phyloP scores from a whole-genome alignment of 2,329 filamentous ascomycete genomes.

The Fusarium sublunatum region DNA sequence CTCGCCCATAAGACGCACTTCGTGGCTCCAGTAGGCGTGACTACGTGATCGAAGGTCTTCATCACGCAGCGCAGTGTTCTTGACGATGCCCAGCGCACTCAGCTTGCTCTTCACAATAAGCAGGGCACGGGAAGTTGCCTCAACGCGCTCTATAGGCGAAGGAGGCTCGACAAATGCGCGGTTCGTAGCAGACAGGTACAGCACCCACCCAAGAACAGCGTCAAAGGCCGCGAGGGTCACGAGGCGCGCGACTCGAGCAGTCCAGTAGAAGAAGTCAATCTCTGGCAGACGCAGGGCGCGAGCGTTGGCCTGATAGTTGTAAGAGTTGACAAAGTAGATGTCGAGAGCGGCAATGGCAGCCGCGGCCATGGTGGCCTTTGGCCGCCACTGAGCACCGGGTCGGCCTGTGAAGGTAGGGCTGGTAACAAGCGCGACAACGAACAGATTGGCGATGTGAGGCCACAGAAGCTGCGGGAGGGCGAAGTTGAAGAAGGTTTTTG shows the following conservation, averaged over 20 bases:
- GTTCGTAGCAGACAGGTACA: slow-evolving; percentile 84
- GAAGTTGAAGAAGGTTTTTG: slow-evolving; percentile 81
- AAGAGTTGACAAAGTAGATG: slow-evolving; percentile 71
- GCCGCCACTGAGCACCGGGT: slow-evolving; percentile 76
- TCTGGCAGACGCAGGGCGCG: slow-evolving; percentile 71
- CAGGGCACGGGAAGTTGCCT: slow-evolving; percentile 66
- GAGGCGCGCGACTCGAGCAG: slow-evolving; percentile 70
- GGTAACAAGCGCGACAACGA: slow-evolving; percentile 77
- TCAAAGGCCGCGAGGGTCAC: slow-evolving; percentile 74
- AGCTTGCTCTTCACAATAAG: slow-evolving; percentile 73
- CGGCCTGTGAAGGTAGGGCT: slow-evolving; percentile 72
- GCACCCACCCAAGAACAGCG: slow-evolving; percentile 67
- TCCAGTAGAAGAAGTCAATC: slow-evolving; percentile 79
- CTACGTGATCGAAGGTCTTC: slow-evolving; percentile 72
- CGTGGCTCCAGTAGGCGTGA: slow-evolving; percentile 82
- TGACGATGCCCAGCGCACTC: slow-evolving; percentile 77
- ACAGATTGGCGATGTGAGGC: slow-evolving; percentile 84
- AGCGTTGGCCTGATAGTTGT: slow-evolving; percentile 73
- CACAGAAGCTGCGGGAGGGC: slow-evolving; percentile 77
- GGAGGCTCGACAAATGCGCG: slow-evolving; percentile 76
- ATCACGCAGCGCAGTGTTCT: slow-evolving; percentile 84
- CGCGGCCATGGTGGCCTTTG: slow-evolving; percentile 72
- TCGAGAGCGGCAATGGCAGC: slow-evolving; percentile 71
- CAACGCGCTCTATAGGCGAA: slow-evolving; percentile 73
- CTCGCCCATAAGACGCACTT: slow-evolving; percentile 76